Evolutionary conservation across 148 eudicot genomes (phyloP), one percentile per base, ranked within the genome.

Genomic region (Polygonum maritimum): DNA sequence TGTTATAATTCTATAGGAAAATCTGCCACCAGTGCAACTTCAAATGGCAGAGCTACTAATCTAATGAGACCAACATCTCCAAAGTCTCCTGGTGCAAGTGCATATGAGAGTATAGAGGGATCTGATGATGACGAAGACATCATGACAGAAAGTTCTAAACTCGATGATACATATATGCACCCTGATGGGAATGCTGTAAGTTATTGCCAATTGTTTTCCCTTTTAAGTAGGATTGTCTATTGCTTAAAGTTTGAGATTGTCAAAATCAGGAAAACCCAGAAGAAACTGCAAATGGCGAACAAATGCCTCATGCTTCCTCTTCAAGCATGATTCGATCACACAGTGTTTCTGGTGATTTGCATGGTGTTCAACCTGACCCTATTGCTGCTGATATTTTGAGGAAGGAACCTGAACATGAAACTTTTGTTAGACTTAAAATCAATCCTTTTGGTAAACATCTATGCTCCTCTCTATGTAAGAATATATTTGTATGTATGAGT

Each of bases 371-470:
- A 78, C 94, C 97, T 77, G 93, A 96, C 79, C 99, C 99, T 21
- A 88, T 96, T 76, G 98, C 99, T 69, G 99, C 99, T 71, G 99
- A 96, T 86, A 92, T 96, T 81, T 86, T 96, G 35, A 83, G 99
- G 87, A 96, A 89, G 86, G 99, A 96, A 81, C 99, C 99, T 48
- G 99, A 96, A 83, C 99, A 96, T 21, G 99, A 91, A 80, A 96
- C 94, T 77, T 96, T 96, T 89, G 98, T 92, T 45, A 92, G 94
- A 48, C 87, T 96, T 75, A 96, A 84, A 78, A 91, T 96, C 76
- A 69, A 85, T 73, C 99, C 99, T 9, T 73, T 80, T 77, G 99
- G 99, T 96, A 89, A 65, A 22, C 65, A 47, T 40, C 70, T 44
- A 58, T 49, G 60, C 74, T 7, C 63, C 45, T 31, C 52, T 67